Conservation (phyloP, 139 green algal species). For the Marvania coccoides region DNA sequence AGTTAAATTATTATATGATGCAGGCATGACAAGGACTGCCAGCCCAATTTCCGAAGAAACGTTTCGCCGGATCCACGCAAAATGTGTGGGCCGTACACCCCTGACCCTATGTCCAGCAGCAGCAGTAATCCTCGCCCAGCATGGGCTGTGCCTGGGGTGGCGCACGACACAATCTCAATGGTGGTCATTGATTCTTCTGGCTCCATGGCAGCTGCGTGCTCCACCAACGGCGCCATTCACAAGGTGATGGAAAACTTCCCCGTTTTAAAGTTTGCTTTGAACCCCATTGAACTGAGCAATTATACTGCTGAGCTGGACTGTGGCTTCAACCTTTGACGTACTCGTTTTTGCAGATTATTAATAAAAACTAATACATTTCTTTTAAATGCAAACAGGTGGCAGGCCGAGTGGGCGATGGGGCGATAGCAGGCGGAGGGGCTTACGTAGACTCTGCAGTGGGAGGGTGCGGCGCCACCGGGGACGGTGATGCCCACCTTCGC, state of each 20-base stretch:
- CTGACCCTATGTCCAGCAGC: not conserved
- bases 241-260: conserved; percentile 33
- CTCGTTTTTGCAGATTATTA: too few species aligned
- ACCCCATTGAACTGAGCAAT: too few species aligned
- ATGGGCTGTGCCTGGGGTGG: not conserved
- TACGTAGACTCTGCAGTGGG: conserved; percentile 63
- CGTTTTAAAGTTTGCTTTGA: too few species aligned
- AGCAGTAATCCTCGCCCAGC: not conserved
- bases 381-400: conserved; percentile 54
- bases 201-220: conserved; percentile 32
- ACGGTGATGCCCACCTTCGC: conserved; percentile 69
- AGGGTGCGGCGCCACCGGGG: conserved; percentile 63
- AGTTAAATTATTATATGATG: too few species aligned
- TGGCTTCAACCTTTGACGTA: too few species aligned
- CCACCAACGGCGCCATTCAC: conserved; percentile 49
- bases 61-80: conserved; percentile 38
- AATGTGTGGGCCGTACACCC: conserved; percentile 55
- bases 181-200: conserved; percentile 41
- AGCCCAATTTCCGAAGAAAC: conserved; percentile 62
- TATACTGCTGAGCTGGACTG: too few species aligned
- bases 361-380: too few species aligned
- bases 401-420: conserved; percentile 53
- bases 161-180: conserved; percentile 74
- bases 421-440: conserved; percentile 49
- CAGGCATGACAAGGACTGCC: conserved; percentile 37